phyloP scores from a whole-genome alignment of 257 asterid genomes.

The Ilex asprella region DNA sequence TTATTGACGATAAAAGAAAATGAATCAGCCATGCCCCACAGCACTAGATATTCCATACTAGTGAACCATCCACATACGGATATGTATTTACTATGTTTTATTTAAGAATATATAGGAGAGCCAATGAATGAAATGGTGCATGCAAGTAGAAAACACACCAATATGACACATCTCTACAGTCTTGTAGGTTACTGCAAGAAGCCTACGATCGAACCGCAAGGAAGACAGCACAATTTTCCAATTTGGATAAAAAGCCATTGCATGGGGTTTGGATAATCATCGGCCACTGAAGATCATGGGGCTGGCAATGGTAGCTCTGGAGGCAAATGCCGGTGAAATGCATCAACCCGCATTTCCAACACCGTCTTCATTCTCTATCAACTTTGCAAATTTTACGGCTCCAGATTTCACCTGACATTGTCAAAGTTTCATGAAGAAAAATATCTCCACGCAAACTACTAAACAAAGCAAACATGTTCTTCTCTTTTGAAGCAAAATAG shows the following conservation, averaged over 20 bases:
- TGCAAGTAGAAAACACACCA: too few relatives aligned
- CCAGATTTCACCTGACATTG: slow-evolving; percentile 66
- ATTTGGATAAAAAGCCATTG: slow-evolving; percentile 83
- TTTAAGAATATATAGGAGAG: slow-evolving; percentile 10
- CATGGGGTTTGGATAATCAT: slow-evolving; percentile 46
- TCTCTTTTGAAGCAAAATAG: too few relatives aligned
- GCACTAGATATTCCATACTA: too few relatives aligned
- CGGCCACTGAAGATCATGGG: slow-evolving; percentile 28
- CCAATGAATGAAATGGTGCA: slow-evolving; percentile 17
- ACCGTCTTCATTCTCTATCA: slow-evolving; percentile 76
- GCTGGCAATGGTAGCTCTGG: slow-evolving; percentile 53
- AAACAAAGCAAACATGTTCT: too few relatives aligned
- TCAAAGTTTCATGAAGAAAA: background rate
- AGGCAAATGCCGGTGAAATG: slow-evolving; percentile 71
- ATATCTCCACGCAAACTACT: background rate
- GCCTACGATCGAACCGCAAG: slow-evolving; percentile 43
- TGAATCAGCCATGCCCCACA: too few relatives aligned
- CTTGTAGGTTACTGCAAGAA: background rate
- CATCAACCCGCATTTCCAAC: slow-evolving; percentile 89
- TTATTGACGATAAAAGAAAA: too few relatives aligned
- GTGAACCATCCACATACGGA: too few relatives aligned
- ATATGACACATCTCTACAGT: slow-evolving; percentile 17
- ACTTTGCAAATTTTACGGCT: slow-evolving; percentile 56
- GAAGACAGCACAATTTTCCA: slow-evolving; percentile 56
- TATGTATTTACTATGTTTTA: too few relatives aligned